Evolutionary conservation across 2,329 filamentous ascomycete genomes (phyloP), one percentile per base, ranked within the genome.

Genomic region (Epichloe aotearoae): DNA sequence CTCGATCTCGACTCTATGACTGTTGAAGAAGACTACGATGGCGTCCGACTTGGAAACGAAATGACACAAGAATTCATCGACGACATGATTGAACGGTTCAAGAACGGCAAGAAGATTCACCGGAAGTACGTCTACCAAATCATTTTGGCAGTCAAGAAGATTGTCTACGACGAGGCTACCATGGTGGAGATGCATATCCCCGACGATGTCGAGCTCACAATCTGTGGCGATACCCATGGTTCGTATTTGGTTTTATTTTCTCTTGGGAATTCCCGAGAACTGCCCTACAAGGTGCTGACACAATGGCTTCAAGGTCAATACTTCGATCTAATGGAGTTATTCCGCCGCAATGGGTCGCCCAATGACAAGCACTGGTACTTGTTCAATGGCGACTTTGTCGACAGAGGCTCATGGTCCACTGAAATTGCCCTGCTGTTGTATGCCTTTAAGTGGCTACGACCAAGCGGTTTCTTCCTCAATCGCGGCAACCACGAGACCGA

Each of bases 321-420:
- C 72, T 98, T 95, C 66, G 93, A 98, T 67, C 77, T 98, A 41
- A 83, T 98, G 73, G 88, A 98, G 66, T 85, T 98, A 55, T 98
- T 98, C 81, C 77, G 87, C 56, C 77, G 93, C 52, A 96, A 95
- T 60, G 93, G 93, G 41, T 79, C 76, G 56, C 93, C 93, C 0
- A 80, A 78, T 15, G 88, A 91, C 55, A 88, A 86, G 64, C 89
- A 97, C 66, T 86, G 83, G 66, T 98, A 97, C 65, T 77, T 98
- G 12, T 98, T 98, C 77, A 98, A 98, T 66, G 93, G 93, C 57
- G 93, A 98, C 70, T 98, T 98, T 64, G 93, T 98, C 50, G 93
- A 98, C 66, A 82, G 93, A 65, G 93, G 93, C 30, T 96, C 89
- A 38, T 98, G 93, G 93, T 97, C 91, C 6, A 89, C 84, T n/a